A percentile compares a stretch with the other conserved stretches of the same genome.
phyloP scores from a whole-genome alignment of 768 basidiomycete species.

The Russula earlei region DNA sequence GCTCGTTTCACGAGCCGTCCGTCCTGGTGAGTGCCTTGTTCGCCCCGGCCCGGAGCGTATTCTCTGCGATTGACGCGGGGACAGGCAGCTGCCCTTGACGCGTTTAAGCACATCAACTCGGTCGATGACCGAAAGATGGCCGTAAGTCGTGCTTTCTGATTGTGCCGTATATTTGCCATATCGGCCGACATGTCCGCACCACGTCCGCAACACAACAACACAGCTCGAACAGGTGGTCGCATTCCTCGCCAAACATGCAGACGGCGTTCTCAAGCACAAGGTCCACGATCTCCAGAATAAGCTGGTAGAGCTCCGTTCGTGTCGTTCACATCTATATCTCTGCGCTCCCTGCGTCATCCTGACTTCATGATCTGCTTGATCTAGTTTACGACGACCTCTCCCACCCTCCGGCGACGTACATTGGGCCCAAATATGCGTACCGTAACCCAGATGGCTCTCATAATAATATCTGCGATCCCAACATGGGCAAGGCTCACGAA shows the following conservation, averaged over 20 bases:
- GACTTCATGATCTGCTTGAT: not conserved
- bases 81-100: constrained; percentile 55
- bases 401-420: constrained; percentile 65
- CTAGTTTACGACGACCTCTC: constrained; percentile 74
- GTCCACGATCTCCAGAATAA: constrained; percentile 32
- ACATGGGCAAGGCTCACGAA: constrained; percentile 67
- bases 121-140: constrained; percentile 73
- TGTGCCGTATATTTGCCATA: not conserved
- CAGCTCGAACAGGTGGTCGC: constrained; percentile 66
- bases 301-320: constrained; percentile 43
- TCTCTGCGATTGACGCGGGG: not conserved
- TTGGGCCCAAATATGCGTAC: constrained; percentile 55
- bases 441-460: constrained; percentile 67
- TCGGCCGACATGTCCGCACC: not conserved
- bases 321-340: not conserved
- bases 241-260: constrained; percentile 44
- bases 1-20: constrained; percentile 3
- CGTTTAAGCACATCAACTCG: constrained; percentile 45
- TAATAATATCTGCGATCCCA: constrained; percentile 63
- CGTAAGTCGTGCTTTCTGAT: constrained; percentile 32
- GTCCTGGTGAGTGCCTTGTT: not conserved
- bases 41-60: not conserved
- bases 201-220: no score
- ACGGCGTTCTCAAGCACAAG: constrained; percentile 32
- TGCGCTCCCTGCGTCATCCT: not conserved